Conservation (phyloP, 192 early-diverging fungal genomes). For the Funneliformis geosporum region DNA sequence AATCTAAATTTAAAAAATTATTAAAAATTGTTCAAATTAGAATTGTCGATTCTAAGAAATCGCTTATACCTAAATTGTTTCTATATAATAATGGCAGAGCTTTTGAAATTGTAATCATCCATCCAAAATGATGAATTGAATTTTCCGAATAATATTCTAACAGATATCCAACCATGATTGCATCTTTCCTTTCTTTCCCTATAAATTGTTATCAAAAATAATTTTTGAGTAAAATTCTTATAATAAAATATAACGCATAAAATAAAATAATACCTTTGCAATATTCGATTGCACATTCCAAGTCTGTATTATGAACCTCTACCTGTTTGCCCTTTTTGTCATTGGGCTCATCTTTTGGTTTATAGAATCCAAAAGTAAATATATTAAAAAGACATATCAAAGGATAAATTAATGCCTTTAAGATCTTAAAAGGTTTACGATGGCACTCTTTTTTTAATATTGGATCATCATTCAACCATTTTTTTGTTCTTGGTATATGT, state of each 20-base stretch:
- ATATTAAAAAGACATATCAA: not conserved
- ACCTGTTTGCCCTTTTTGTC: too few species aligned
- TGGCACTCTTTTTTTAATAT: not conserved
- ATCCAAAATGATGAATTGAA: not conserved
- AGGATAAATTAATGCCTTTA: not conserved
- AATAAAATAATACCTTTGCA: not conserved
- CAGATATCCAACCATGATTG: not conserved
- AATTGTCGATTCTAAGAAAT: not conserved
- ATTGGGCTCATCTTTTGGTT: too few species aligned
- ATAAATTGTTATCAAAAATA: not conserved
- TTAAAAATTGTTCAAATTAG: not conserved
- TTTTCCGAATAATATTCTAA: slow-evolving; percentile 4
- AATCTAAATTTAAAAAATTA: not conserved
- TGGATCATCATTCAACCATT: not conserved
- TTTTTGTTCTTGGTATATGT: not conserved
- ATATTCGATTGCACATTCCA: not conserved
- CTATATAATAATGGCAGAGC: not conserved
- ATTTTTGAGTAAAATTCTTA: not conserved
- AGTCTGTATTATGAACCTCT: not conserved
- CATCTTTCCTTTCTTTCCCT: not conserved
- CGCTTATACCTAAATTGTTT: not conserved
- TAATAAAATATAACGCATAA: not conserved
- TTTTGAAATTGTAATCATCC: slow-evolving; percentile 1
- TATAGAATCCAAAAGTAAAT: not conserved
- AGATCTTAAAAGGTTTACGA: too few species aligned